Conservation (phyloP, 1,139 yeast genomes). For the Taphrina pruni region DNA sequence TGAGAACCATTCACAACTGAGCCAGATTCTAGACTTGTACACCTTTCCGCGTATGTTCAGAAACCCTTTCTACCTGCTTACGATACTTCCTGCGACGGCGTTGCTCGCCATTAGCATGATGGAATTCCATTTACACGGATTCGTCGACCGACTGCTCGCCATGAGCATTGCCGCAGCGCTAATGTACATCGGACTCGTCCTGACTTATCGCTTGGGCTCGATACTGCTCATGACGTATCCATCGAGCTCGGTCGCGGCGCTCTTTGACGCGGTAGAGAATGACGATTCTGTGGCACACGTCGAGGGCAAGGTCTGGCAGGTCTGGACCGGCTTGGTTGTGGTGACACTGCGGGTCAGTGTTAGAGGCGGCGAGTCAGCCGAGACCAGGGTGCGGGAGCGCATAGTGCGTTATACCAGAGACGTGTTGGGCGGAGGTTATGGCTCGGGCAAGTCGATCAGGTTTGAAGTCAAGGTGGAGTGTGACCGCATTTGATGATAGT, state of each 20-base stretch:
- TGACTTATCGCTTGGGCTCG: conserved; percentile 32
- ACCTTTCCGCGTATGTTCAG: conserved; percentile 16
- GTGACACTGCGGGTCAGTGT: conserved; percentile 28
- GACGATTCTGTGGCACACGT: conserved; percentile 26
- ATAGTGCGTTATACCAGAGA: conserved; percentile 32
- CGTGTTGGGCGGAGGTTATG: conserved; percentile 40
- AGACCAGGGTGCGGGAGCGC: conserved; percentile 32
- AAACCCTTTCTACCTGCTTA: conserved; percentile 32
- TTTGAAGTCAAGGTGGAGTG: conserved; percentile 37
- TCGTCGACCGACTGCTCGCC: conserved; percentile 20
- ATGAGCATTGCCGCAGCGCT: conserved; percentile 14
- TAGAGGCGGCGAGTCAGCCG: conserved; percentile 38
- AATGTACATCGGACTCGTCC: conserved; percentile 22
- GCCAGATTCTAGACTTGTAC: conserved; percentile 24
- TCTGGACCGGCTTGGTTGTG: conserved; percentile 33
- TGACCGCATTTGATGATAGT: conserved; percentile 7
- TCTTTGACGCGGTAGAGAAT: conserved; percentile 17
- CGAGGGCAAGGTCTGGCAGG: conserved; percentile 39
- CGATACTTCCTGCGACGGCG: conserved; percentile 25
- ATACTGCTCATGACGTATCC: conserved; percentile 41
- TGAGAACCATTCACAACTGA: conserved; percentile 22
- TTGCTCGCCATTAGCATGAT: conserved; percentile 8
- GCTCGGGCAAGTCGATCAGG: conserved; percentile 29
- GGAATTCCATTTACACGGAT: conserved; percentile 21
- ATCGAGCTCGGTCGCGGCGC: conserved; percentile 15